Evolutionary conservation across 2,329 filamentous ascomycete species (phyloP).

Genomic region (Arachnomyces sp.): DNA sequence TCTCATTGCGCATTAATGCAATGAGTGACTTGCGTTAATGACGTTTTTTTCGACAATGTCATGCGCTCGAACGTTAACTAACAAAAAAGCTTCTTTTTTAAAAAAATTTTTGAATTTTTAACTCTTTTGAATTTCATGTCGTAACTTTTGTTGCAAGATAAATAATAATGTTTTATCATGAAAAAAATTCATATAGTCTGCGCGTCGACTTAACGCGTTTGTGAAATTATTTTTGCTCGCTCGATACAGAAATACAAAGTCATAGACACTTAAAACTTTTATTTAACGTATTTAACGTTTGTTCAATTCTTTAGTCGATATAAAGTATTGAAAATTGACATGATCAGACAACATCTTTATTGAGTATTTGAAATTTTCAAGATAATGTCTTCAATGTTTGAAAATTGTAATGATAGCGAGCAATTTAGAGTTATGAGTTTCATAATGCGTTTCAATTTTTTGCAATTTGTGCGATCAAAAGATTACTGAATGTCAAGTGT

Average conservation of each 20-base stretch:
- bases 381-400: constrained; percentile 16
- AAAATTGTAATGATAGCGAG: constrained; percentile 20
- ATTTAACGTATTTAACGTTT: too few relatives aligned
- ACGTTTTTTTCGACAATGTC: neutral
- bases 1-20: too few relatives aligned
- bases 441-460: constrained; percentile 13
- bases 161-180: neutral
- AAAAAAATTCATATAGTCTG: neutral
- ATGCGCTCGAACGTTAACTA: neutral
- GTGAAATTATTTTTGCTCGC: constrained; percentile 5
- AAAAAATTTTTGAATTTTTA: neutral
- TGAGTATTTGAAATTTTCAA: constrained; percentile 5
- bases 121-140: neutral
- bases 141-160: neutral
- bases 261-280: too few relatives aligned
- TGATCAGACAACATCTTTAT: too few relatives aligned
- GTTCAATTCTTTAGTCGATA: too few relatives aligned
- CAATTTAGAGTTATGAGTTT: constrained; percentile 25
- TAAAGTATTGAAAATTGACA: too few relatives aligned
- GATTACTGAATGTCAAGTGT: constrained; percentile 15
- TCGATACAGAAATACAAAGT: neutral
- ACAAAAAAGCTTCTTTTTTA: neutral
- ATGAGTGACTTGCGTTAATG: neutral
- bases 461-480: too few relatives aligned
- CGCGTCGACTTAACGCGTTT: neutral